Evolutionary conservation across 1,139 yeast genomes (phyloP), one percentile per base, ranked within the genome.

Genomic region (Pichia sp.): DNA sequence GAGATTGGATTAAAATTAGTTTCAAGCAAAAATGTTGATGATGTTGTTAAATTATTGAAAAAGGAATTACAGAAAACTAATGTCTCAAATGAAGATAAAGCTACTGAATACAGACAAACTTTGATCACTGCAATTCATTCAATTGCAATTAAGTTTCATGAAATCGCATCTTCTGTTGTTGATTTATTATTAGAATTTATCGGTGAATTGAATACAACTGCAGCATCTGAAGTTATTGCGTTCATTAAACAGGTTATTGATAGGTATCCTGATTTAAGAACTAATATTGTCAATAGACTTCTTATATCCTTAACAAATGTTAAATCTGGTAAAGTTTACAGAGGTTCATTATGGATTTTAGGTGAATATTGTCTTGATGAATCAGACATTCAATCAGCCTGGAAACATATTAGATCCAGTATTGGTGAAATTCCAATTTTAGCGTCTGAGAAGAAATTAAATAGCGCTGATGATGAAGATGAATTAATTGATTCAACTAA

Each of bases 161-260:
- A 90, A 62, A 95, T 90, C 54, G 96, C 97, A 30, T 83, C 94
- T 25, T 81, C 79, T 59, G 97, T 92, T 30, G 94, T 90, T 51
- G 96, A 87, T 54, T 71, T 94, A 59, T 71, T 94, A 57, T 73
- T 94, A 55, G 97, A 87, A 54, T 85, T 90, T 54, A 76, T 94
- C 60, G 80, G 85, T 42, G 96, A 89, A 47, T 76, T 92, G 61
- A 83, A 85, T 61, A 80, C 94, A 12, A 65, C 80, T 40, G 60
- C 66, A 4, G 96, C 97, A 7, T 76, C 82, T 51, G 97, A 90
- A 55, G 95, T 92, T 41, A 78, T 94, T 48, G 67, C 83, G 16
- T 92, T 92, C 65, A 85, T 90, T 53, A 92, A 92, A 62, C 97
- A 92, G 63, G 96, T 90, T 43, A 87, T 90, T 51, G 97, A 90